Evolutionary conservation across 83 land plant species (phyloP).

Genomic region (Thuja plicata): DNA sequence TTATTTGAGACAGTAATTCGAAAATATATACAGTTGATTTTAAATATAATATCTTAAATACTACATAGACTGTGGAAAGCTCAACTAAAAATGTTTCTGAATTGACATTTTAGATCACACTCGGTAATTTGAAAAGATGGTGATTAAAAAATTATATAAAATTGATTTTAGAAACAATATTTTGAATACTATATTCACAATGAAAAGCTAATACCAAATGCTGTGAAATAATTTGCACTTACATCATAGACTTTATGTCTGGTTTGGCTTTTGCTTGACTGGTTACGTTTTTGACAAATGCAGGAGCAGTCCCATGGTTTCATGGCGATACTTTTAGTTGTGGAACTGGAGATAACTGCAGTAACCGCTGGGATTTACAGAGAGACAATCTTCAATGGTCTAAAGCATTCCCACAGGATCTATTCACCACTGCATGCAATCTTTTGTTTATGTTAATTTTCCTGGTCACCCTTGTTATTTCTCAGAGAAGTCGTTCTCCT

Average conservation of each 20-base stretch:
- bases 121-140: too few species aligned
- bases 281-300: neutral
- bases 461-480: neutral
- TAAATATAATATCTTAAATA: too few species aligned
- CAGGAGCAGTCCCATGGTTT: neutral
- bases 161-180: too few species aligned
- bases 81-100: too few species aligned
- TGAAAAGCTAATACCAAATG: too few species aligned
- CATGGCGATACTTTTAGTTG: neutral
- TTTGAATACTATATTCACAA: too few species aligned
- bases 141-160: too few species aligned
- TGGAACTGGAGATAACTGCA: neutral
- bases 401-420: neutral
- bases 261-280: neutral
- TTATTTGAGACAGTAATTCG: too few species aligned
- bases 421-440: slow-evolving; percentile 1
- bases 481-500: neutral
- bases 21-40: too few species aligned
- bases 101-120: too few species aligned
- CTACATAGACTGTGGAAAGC: too few species aligned
- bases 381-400: neutral
- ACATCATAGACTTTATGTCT: neutral
- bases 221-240: too few species aligned
- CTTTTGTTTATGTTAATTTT: neutral
- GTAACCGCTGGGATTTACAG: neutral